Base-by-base conservation (phyloP, 2,329 filamentous ascomycete genomes). In the Allantophomopsis cytisporea region DNA sequence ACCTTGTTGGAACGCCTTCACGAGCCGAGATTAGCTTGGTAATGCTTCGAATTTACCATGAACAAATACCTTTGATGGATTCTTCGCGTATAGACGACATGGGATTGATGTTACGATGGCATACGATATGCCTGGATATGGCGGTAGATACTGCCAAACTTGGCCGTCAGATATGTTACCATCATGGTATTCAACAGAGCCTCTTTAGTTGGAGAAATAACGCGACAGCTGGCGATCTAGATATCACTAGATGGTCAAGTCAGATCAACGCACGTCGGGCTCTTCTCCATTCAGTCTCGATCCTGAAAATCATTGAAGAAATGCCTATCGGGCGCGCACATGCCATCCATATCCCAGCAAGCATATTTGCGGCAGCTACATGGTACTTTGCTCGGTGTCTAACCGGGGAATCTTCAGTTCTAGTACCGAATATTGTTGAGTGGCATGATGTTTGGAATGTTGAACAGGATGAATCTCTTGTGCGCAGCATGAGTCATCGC, bases 301-400 rank as follows among this genome's bases (percentile, higher is more conserved):
- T 66, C 14, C 63, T 65, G 42, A 60, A 65, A 31, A 65, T 66
- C 11, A 50, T 66, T 10, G 62, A 65, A 40, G 58, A 64, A 42
- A 45, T 66, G 7, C 63, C 63, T 2, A 50, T 61, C 17, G 63
- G 62, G 2, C 54, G 62, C 10, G 61, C 62, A 2, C 63, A 66
- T 44, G 61, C 60, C 0, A 58, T 64, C 10, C 60, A 65, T 43
- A 64, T 66, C 54, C 63, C 63, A 1, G 60, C 54, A 38, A 61
- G 61, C 0, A 51, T 66, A 1, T 65, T 66, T 40, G 58, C 63
- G 2, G 59, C 62, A 0, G 57, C 62, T 2, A 63, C 62, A 0
- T 53, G 64, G 4, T 66, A 64, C 41, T 53, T 57, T 7, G 59
- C 57, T 1, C 60, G 64, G 40, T 58, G 56, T 1, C 51, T 65